Percentiles rank a stretch among this genome's conserved stretches.
Conservation (phyloP, 495 filamentous ascomycete species). For the Xylaria flabelliformis region DNA sequence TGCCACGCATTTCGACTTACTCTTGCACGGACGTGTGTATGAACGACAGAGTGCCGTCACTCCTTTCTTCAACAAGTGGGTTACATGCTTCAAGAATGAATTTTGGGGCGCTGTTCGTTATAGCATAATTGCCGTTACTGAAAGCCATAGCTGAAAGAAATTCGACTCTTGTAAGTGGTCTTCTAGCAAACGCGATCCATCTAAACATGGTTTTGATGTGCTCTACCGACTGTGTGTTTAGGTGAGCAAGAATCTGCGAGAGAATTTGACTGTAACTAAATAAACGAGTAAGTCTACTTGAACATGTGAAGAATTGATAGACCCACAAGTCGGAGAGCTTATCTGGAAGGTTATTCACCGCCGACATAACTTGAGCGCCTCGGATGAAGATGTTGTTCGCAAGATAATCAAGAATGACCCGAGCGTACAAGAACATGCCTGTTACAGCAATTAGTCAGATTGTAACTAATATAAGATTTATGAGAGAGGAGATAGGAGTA, state of each 20-base stretch:
- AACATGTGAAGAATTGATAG: no score
- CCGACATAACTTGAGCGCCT: neutral
- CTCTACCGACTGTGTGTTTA: neutral
- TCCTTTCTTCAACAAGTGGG: neutral
- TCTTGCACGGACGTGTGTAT: neutral
- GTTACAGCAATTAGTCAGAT: neutral
- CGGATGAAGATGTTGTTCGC: neutral
- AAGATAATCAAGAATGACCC: constrained; percentile 4
- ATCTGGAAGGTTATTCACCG: neutral
- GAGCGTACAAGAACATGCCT: constrained; percentile 12
- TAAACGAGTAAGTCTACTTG: neutral
- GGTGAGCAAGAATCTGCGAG: neutral
- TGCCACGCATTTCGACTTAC: neutral
- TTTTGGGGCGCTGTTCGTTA: neutral
- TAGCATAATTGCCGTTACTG: neutral
- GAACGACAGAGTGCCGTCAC: neutral
- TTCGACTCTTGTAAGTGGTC: neutral
- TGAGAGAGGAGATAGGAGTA: neutral
- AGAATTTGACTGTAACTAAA: neutral
- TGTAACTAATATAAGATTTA: neutral
- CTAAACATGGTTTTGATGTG: neutral
- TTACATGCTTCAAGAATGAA: neutral
- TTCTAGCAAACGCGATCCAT: neutral
- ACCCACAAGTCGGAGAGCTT: neutral
- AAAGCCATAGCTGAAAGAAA: neutral